Percentiles rank a stretch among this genome's conserved stretches.
phyloP scores from a whole-genome alignment of 2,329 filamentous ascomycete genomes.

The Diplocarpon mali region DNA sequence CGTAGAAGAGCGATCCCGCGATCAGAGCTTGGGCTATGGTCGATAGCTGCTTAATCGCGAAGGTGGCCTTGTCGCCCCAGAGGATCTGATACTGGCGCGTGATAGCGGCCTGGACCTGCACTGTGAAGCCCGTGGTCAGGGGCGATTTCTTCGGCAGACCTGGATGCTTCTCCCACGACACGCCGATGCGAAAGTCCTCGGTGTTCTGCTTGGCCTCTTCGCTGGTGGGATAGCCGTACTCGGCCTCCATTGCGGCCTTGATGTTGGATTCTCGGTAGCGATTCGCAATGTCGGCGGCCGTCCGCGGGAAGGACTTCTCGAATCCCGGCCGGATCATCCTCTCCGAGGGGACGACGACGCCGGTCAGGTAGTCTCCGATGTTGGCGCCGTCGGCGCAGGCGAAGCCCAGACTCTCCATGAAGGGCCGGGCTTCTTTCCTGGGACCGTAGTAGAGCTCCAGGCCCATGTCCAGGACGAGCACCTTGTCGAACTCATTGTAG shows the following conservation, averaged over 20 bases:
- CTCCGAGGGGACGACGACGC: slow-evolving; percentile 45
- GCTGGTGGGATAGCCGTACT: slow-evolving; percentile 46
- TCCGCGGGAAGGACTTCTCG: slow-evolving; percentile 35
- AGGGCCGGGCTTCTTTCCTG: slow-evolving; percentile 44
- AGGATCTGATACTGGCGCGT: slow-evolving; percentile 54
- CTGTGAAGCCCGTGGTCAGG: slow-evolving; percentile 41
- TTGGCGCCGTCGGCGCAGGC: slow-evolving; percentile 50
- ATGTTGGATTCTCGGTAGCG: slow-evolving; percentile 43
- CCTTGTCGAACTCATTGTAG: slow-evolving; percentile 60
- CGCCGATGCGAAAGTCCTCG: slow-evolving; percentile 40
- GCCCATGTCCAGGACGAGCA: slow-evolving; percentile 55
- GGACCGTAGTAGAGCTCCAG: slow-evolving; percentile 56
- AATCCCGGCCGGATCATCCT: slow-evolving; percentile 42
- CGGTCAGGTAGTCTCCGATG: slow-evolving; percentile 54
- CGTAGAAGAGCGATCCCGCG: slow-evolving; percentile 56
- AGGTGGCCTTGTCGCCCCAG: slow-evolving; percentile 52
- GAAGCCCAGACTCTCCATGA: slow-evolving; percentile 56
- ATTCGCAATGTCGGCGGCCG: slow-evolving; percentile 32
- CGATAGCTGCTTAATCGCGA: slow-evolving; percentile 49
- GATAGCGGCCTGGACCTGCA: slow-evolving; percentile 46
- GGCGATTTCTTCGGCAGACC: slow-evolving; percentile 42
- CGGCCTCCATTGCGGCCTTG: slow-evolving; percentile 37
- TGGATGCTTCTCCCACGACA: slow-evolving; percentile 43
- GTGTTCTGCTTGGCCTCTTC: slow-evolving; percentile 34
- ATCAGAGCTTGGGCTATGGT: slow-evolving; percentile 50